Evolutionary conservation across 2,329 filamentous ascomycete genomes (phyloP).

Genomic region (Tolypocladium cylindrosporum): DNA sequence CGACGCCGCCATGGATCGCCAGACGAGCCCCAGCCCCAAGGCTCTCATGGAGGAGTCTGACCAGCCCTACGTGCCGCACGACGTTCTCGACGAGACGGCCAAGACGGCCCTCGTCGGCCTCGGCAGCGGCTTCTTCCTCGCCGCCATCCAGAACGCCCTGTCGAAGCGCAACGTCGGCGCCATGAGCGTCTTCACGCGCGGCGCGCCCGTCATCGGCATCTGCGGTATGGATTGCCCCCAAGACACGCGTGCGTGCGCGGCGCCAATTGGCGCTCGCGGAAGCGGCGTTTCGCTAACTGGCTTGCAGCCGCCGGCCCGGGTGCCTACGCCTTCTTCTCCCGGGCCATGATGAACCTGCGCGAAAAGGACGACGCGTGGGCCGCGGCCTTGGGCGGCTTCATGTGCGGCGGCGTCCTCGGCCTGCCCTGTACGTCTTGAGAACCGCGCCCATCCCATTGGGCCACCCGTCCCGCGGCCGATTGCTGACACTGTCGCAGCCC

Average conservation of each 20-base stretch:
- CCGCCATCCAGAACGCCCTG: constrained; percentile 79
- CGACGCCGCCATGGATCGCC: constrained; percentile 22
- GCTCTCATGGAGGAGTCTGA: constrained; percentile 12
- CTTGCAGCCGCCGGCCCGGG: constrained; percentile 47
- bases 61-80: constrained; percentile 55
- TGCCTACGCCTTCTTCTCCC: constrained; percentile 67
- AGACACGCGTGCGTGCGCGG: background rate
- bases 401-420: constrained; percentile 63
- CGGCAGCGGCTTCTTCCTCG: constrained; percentile 58
- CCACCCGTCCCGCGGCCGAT: background rate
- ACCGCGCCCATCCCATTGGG: background rate
- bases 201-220: constrained; percentile 60
- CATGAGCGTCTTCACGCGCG: constrained; percentile 69
- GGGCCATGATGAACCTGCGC: constrained; percentile 73
- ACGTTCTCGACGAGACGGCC: constrained; percentile 60
- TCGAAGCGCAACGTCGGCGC: constrained; percentile 72
- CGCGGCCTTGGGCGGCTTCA: constrained; percentile 64
- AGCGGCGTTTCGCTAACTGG: background rate
- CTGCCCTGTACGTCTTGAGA: constrained; percentile 51
- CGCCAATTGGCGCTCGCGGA: background rate
- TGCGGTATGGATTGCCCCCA: constrained; percentile 19
- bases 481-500: constrained; percentile 13
- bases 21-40: constrained; percentile 15
- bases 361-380: constrained; percentile 75
- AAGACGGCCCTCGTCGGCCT: constrained; percentile 57